These are phyloP conservation scores for Penicillium waksmanii DNA, from an alignment of 495 filamentous ascomycete species.

Conservation along the genomic window DNA sequence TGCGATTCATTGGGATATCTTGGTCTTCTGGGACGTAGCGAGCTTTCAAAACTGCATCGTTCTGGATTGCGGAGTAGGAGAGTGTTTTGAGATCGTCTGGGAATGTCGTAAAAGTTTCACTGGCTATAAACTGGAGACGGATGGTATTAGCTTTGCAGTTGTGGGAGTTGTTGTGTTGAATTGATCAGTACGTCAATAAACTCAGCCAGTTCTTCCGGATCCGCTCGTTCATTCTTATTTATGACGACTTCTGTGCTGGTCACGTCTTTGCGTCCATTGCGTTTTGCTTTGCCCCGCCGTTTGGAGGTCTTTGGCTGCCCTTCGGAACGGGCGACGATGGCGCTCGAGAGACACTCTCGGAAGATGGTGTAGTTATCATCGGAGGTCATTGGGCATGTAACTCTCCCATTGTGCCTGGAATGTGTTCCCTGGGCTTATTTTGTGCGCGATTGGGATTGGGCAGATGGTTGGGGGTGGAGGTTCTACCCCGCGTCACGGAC, in stretches of 20 bases:
- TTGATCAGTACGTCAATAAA: slow-evolving; percentile 63
- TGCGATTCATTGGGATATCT: slow-evolving; percentile 47
- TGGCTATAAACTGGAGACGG: slow-evolving; percentile 65
- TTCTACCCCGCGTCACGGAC: neutral
- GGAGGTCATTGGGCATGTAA: slow-evolving; percentile 27
- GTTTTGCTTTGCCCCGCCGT: slow-evolving; percentile 47
- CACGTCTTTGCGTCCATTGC: slow-evolving; percentile 25
- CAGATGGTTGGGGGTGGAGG: slow-evolving; percentile 1
- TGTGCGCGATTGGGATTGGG: neutral
- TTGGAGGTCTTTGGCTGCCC: slow-evolving; percentile 42
- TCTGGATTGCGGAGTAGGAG: slow-evolving; percentile 58
- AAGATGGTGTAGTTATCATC: slow-evolving; percentile 68
- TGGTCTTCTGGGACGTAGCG: slow-evolving; percentile 50
- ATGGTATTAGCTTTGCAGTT: slow-evolving; percentile 1
- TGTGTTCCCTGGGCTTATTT: neutral
- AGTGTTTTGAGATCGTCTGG: slow-evolving; percentile 62
- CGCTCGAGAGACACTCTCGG: slow-evolving; percentile 65
- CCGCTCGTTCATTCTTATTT: slow-evolving; percentile 32
- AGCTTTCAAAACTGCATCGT: slow-evolving; percentile 48
- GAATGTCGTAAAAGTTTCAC: slow-evolving; percentile 67
- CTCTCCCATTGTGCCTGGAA: slow-evolving; percentile 3
- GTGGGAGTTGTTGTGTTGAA: neutral
- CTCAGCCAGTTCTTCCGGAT: slow-evolving; percentile 71
- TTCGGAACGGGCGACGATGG: slow-evolving; percentile 60
- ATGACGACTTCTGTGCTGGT: slow-evolving; percentile 5